phyloP scores from a whole-genome alignment of 805 yeast species.

The Metschnikowia lachancei region DNA sequence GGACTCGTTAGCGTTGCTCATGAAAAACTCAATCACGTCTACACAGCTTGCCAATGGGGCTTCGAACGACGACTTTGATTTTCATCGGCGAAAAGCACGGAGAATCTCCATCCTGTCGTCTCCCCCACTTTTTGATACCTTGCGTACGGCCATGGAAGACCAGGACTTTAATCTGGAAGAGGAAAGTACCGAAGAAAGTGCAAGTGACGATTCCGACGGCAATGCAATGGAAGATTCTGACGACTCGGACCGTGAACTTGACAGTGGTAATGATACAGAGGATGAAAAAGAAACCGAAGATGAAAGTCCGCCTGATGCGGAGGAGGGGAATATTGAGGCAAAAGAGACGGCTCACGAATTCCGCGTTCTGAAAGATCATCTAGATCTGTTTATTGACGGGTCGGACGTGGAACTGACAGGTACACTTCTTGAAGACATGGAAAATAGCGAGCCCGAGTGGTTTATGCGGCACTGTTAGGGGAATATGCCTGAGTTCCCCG shows the following conservation, averaged over 20 bases:
- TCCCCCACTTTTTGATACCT: constrained; percentile 8
- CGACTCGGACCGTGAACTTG: neutral
- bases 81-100: neutral
- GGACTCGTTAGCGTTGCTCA: constrained; percentile 12
- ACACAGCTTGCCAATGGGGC: constrained; percentile 10
- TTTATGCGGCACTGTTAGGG: constrained; percentile 9
- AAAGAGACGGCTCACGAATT: neutral
- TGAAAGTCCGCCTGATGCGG: neutral
- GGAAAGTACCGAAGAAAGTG: constrained; percentile 1
- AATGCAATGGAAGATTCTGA: neutral
- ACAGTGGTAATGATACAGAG: neutral
- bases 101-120: constrained; percentile 13
- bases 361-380: neutral
- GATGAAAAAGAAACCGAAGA: constrained; percentile 1
- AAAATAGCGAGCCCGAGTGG: constrained; percentile 13
- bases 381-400: constrained; percentile 29
- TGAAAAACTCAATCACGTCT: constrained; percentile 15
- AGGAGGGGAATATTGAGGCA: neutral
- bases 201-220: neutral
- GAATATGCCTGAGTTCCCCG: too few relatives aligned
- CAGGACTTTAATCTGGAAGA: neutral
- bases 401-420: constrained; percentile 35
- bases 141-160: neutral
- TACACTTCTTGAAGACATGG: constrained; percentile 17
- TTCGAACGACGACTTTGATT: neutral